Percentiles rank a stretch among this genome's conserved stretches.
These are phyloP conservation scores for Colletotrichum lentis DNA, from an alignment of 2,329 filamentous ascomycete species.

Conservation along the genomic window DNA sequence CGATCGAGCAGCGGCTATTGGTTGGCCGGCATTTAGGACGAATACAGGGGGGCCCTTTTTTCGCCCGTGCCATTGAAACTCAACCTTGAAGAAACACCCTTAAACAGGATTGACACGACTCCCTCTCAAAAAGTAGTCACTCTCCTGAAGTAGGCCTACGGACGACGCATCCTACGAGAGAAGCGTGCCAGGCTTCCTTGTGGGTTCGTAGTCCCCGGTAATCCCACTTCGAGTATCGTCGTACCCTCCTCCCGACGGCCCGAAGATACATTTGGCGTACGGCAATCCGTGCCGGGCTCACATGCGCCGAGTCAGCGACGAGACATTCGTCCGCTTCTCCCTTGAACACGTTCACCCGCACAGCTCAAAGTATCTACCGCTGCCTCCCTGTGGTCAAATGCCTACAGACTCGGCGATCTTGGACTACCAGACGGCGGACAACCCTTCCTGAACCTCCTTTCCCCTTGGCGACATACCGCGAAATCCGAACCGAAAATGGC, in stretches of 20 bases:
- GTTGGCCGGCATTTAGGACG: constrained; percentile 27
- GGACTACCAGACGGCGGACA: constrained; percentile 28
- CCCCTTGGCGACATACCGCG: constrained; percentile 8
- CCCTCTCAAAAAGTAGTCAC: constrained; percentile 7
- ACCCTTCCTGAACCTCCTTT: constrained; percentile 15
- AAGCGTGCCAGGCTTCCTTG: constrained; percentile 15
- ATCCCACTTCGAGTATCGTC: constrained; percentile 2
- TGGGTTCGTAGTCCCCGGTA: constrained; percentile 6
- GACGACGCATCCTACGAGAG: constrained; percentile 20
- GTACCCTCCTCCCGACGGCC: constrained; percentile 3
- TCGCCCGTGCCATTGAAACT: constrained; percentile 35
- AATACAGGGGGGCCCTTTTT: constrained; percentile 28
- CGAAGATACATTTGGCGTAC: constrained; percentile 18
- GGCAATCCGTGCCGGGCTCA: constrained; percentile 27
- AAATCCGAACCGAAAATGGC: constrained; percentile 41
- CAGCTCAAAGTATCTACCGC: neutral
- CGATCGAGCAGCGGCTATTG: constrained; percentile 28
- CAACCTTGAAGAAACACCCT: constrained; percentile 30
- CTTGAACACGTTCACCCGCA: constrained; percentile 11
- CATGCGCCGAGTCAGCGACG: constrained; percentile 28
- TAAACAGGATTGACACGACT: constrained; percentile 17
- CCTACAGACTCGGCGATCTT: constrained; percentile 16
- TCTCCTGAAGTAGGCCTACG: constrained; percentile 3
- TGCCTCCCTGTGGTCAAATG: constrained; percentile 24
- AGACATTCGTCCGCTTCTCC: neutral